Percentiles rank a stretch among this genome's conserved stretches.
Conservation (phyloP, 768 basidiomycete species). For the Termitomyces sp. region DNA sequence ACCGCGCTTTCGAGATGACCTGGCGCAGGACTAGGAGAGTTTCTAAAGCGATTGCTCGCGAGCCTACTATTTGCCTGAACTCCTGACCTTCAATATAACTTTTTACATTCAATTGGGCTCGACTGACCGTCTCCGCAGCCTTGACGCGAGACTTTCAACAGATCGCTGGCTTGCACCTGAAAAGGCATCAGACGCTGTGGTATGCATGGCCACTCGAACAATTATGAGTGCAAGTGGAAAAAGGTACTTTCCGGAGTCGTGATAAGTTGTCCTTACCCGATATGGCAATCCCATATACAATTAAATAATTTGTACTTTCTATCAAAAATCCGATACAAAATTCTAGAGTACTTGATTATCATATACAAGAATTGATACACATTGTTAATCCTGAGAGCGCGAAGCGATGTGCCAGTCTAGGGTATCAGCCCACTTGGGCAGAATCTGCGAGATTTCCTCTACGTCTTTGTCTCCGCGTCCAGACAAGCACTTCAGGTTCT, state of each 20-base stretch:
- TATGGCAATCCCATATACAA: conserved; percentile 4
- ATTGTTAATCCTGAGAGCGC: conserved; percentile 18
- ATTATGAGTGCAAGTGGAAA: not conserved
- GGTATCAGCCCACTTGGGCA: conserved; percentile 93
- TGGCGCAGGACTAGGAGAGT: conserved; percentile 85
- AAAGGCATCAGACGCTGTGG: conserved; percentile 38
- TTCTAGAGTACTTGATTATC: not conserved
- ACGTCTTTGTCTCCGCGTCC: conserved; percentile 99
- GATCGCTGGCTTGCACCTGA: conserved; percentile 40
- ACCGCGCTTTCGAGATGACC: conserved; percentile 82
- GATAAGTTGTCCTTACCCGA: conserved; percentile 7
- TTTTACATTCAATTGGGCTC: not conserved
- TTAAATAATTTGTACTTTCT: not conserved
- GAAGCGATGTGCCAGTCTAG: conserved; percentile 86
- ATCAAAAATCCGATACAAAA: not conserved
- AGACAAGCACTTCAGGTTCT: conserved; percentile 65
- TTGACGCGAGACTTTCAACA: conserved; percentile 66
- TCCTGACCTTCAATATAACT: not conserved
- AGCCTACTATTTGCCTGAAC: conserved; percentile 84
- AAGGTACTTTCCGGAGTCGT: conserved; percentile 1
- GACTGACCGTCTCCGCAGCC: conserved; percentile 66
- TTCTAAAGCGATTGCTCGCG: conserved; percentile 83
- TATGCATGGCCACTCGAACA: not conserved
- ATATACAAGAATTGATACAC: not conserved
- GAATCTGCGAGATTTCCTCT: conserved; percentile 87